Evolutionary conservation across 257 asterid species (phyloP), one percentile per base, ranked within the genome.

Genomic region (Fraxinus pennsylvanica): DNA sequence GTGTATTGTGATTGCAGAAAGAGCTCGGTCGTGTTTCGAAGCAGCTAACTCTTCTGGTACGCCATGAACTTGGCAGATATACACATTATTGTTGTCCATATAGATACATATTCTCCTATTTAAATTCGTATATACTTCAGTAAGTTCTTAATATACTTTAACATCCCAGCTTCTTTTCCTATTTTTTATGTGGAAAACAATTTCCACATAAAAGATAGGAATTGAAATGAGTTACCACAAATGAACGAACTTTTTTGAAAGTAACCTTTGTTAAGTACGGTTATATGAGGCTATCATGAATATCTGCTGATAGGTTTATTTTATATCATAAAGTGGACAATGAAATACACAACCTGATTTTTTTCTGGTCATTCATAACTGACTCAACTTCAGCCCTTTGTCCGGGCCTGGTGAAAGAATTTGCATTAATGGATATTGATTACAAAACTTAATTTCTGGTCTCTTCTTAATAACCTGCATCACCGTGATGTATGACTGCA

Each of bases 1-100:
- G 74, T 68, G 35, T 25, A 25, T 54, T 81, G 76, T 80, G 14
- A 36, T 79, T 85, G 85, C 94, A 91, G 97, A 86, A 77, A 75
- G 94, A 93, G 92, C 92, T 92, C n/a, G 85, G 74, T 9, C 92
- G 86, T 61, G 92, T 90, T 25, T 85, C 91, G 6, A 82, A 87
- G 89, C 90, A 85, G 87, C 94, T 88, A 54, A 79, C 68, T 57
- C 79, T 76, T 50, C 76, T 87, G 96, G 97, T 92, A 90, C 30
- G 89, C 76, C 12, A 52, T 50, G 43, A 33, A 27, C 2, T 8
- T 2, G 67, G n/a, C 67, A 9, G 41, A 38, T 12, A 35, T 80
- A 63, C 6, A 12, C 32, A 38, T 12, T 45, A 68, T 79, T 22
- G 14, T 22, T 43, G 14, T 38, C 43, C 63, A 70, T 7, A 41